Evolutionary conservation across 2,329 filamentous ascomycete genomes (phyloP).

Genomic region (Colletotrichum scovillei): DNA sequence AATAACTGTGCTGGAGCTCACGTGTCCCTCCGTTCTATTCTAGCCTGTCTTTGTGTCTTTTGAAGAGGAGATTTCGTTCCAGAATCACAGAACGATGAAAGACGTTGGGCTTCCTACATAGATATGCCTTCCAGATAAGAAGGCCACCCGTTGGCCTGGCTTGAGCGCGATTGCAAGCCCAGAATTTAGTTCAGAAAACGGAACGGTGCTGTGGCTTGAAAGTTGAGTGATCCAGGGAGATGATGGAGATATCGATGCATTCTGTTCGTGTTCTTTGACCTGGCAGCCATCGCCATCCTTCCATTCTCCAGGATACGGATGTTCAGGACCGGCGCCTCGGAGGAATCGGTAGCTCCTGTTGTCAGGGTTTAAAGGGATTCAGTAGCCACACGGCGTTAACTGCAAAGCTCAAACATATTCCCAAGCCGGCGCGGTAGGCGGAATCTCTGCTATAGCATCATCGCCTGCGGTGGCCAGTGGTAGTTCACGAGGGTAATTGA

Average conservation of each 20-base stretch:
- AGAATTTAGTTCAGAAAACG: constrained; percentile 36
- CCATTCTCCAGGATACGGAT: constrained; percentile 16
- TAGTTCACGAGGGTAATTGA: too few species aligned
- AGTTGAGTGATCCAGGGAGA: background rate
- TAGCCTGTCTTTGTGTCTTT: too few species aligned
- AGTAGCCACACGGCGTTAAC: constrained; percentile 29
- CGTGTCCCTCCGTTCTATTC: too few species aligned
- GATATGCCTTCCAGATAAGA: background rate
- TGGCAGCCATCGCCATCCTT: constrained; percentile 38
- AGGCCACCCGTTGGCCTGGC: constrained; percentile 37
- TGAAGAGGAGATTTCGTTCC: too few species aligned
- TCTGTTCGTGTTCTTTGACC: constrained; percentile 39
- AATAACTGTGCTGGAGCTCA: too few species aligned
- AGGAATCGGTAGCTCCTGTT: constrained; percentile 40
- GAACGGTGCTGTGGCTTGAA: background rate
- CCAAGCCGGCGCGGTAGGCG: background rate
- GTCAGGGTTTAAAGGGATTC: constrained; percentile 38
- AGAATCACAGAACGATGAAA: too few species aligned
- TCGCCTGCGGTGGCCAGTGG: background rate
- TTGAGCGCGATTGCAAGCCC: constrained; percentile 37
- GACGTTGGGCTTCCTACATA: too few species aligned
- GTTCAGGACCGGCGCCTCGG: constrained; percentile 36
- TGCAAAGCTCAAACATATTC: background rate
- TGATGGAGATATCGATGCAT: constrained; percentile 39
- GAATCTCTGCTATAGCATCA: background rate